Percentiles rank a stretch among this genome's conserved stretches.
phyloP scores from a whole-genome alignment of 2,329 filamentous ascomycete species.

The Phoma sp. region DNA sequence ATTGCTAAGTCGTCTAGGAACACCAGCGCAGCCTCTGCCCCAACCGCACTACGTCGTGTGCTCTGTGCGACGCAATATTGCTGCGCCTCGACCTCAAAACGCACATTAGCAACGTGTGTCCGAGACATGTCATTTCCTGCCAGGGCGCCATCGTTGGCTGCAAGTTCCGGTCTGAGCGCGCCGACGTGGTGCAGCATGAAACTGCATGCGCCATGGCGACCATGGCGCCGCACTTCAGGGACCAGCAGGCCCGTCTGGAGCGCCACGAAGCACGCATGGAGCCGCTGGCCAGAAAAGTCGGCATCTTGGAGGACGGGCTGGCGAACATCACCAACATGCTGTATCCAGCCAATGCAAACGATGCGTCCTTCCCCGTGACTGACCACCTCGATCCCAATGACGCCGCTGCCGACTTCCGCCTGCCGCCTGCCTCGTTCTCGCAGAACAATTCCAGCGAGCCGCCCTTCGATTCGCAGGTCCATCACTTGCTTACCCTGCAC shows the following conservation, averaged over 20 bases:
- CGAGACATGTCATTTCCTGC: constrained; percentile 51
- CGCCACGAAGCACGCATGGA: constrained; percentile 53
- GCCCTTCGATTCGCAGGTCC: constrained; percentile 56
- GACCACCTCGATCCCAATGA: constrained; percentile 43
- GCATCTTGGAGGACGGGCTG: constrained; percentile 54
- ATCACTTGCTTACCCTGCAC: constrained; percentile 66
- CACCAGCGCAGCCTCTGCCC: constrained; percentile 58
- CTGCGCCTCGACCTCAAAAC: constrained; percentile 50
- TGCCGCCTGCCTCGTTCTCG: constrained; percentile 44
- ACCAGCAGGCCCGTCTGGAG: constrained; percentile 52
- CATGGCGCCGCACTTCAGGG: constrained; percentile 53
- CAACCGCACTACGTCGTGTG: constrained; percentile 54
- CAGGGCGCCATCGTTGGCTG: constrained; percentile 54
- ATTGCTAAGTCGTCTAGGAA: constrained; percentile 44
- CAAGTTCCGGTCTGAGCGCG: constrained; percentile 47
- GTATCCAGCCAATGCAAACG: constrained; percentile 41
- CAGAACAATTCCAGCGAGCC: constrained; percentile 38
- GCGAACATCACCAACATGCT: constrained; percentile 52
- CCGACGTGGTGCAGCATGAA: constrained; percentile 49
- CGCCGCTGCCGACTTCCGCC: constrained; percentile 40
- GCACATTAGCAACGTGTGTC: constrained; percentile 52
- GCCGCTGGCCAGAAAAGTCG: constrained; percentile 51
- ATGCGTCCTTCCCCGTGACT: constrained; percentile 40
- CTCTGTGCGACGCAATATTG: constrained; percentile 50
- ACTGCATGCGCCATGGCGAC: constrained; percentile 53